These are phyloP conservation scores for Kwoniella sp. DNA, from an alignment of 768 basidiomycete genomes.

Conservation along the genomic window DNA sequence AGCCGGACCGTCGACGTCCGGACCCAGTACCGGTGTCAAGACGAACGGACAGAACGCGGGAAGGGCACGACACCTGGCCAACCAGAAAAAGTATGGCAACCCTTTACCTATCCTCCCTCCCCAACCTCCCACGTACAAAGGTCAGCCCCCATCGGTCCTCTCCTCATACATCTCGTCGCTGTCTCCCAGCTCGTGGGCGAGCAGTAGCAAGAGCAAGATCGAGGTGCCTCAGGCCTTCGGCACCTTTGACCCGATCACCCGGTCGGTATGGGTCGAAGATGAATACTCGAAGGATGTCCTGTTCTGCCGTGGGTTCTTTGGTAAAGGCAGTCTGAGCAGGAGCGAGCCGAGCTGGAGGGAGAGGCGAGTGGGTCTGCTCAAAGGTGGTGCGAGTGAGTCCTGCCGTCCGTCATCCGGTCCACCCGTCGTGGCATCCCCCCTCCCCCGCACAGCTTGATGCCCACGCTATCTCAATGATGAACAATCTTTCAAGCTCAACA, in stretches of 20 bases:
- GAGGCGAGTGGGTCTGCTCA: constrained; percentile 66
- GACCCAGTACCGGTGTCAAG: too few relatives aligned
- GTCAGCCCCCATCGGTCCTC: constrained; percentile 43
- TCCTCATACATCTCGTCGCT: constrained; percentile 54
- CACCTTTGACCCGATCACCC: constrained; percentile 68
- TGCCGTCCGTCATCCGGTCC: neutral
- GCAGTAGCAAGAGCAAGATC: neutral
- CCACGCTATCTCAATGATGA: constrained; percentile 36
- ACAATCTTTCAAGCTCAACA: constrained; percentile 52
- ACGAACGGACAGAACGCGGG: constrained; percentile 10
- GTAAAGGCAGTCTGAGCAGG: constrained; percentile 88
- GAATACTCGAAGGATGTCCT: constrained; percentile 63
- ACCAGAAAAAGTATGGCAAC: constrained; percentile 42
- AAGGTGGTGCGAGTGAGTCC: constrained; percentile 58
- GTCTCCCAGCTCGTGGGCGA: constrained; percentile 53
- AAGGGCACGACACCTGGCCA: constrained; percentile 19
- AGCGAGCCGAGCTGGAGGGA: constrained; percentile 93
- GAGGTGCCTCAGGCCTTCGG: constrained; percentile 65
- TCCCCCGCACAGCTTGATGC: neutral
- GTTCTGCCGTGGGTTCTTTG: constrained; percentile 92
- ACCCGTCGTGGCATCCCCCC: neutral
- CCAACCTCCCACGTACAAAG: neutral
- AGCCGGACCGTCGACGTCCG: too few relatives aligned
- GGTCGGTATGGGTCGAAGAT: constrained; percentile 80
- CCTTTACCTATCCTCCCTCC: constrained; percentile 40